Evolutionary conservation across 129 eudicot species (phyloP), one percentile per base, ranked within the genome.

Genomic region (Cynara cardunculus): DNA sequence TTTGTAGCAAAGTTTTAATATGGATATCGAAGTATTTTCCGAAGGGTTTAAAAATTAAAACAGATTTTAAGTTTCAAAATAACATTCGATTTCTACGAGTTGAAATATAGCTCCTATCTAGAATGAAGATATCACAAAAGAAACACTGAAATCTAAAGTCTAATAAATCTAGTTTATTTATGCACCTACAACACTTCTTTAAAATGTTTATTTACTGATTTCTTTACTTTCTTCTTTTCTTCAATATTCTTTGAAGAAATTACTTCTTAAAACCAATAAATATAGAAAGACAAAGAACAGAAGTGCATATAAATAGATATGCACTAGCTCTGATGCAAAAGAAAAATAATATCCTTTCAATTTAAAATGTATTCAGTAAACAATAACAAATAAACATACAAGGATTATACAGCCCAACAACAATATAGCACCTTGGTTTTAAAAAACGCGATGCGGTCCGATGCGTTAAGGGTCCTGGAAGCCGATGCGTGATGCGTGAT

Each of bases 1-100:
- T 71, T 70, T 72, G 69, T 16, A 69, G 72, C 77, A 71, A 71
- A 56, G 18, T 44, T 78, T 21, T 67, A 66, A 78, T 41, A 56
- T 56, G 24, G 65, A 3, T 56, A 19, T n/a, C 65, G 3, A 18
- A 68, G 13, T 4, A 41, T 4, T 41, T 27, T 68, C 11, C 12
- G 1, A 5, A 12, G 16, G 30, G 22, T 19, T 67, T 56, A 19
- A 10, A 26, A 27, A 41, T 26, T 46, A 78, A 10, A 77, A 18
- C 65, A 10, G 78, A 27, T 21, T 1, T 22, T 21, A 41, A 41
- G 16, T 39, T 68, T 18, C 46, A 18, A 21, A 76, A 19, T 59
- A 4, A 75, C 31, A 1, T 31, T 76, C 19, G 7, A 75, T 24
- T 75, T 49, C 61, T 7, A 75, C 56, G 49, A 75, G 70, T 25